Evolutionary conservation across 2,329 filamentous ascomycete genomes (phyloP).

Genomic region (Periglandula ipomoeae): DNA sequence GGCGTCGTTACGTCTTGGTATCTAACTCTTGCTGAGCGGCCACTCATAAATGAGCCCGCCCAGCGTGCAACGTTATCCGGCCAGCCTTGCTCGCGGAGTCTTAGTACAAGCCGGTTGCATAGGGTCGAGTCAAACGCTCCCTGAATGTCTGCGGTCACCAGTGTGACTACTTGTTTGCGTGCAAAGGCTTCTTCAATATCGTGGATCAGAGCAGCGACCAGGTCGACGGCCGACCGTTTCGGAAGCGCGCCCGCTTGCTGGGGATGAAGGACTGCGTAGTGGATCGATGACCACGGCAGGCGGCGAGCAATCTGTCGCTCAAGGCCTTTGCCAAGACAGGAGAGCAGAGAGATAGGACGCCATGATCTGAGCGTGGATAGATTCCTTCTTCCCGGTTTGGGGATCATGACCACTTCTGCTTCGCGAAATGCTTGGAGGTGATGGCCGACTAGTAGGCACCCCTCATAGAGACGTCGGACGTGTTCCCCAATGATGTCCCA

Average conservation of each 20-base stretch:
- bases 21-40: too few relatives aligned
- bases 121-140: too few relatives aligned
- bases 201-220: too few relatives aligned
- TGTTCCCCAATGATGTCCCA: slow-evolving; percentile 5
- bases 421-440: slow-evolving; percentile 4
- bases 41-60: too few relatives aligned
- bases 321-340: slow-evolving; percentile 17
- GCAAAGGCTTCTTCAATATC: too few relatives aligned
- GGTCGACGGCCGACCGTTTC: too few relatives aligned
- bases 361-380: slow-evolving; percentile 12
- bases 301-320: slow-evolving; percentile 16
- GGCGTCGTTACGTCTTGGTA: too few relatives aligned
- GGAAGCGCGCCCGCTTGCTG: slow-evolving; percentile 15
- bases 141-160: too few relatives aligned
- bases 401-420: slow-evolving; percentile 15
- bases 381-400: slow-evolving; percentile 15
- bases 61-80: too few relatives aligned
- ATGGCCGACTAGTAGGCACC: neutral
- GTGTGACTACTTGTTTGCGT: too few relatives aligned
- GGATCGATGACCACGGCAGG: slow-evolving; percentile 13
- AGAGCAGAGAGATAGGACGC: slow-evolving; percentile 18
- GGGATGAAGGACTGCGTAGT: slow-evolving; percentile 12
- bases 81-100: too few relatives aligned
- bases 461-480: slow-evolving; percentile 5
- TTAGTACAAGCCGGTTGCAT: too few relatives aligned